A percentile compares a stretch with the other conserved stretches of the same genome.
Conservation (phyloP, 805 yeast genomes). For the Torulaspora quercuum region DNA sequence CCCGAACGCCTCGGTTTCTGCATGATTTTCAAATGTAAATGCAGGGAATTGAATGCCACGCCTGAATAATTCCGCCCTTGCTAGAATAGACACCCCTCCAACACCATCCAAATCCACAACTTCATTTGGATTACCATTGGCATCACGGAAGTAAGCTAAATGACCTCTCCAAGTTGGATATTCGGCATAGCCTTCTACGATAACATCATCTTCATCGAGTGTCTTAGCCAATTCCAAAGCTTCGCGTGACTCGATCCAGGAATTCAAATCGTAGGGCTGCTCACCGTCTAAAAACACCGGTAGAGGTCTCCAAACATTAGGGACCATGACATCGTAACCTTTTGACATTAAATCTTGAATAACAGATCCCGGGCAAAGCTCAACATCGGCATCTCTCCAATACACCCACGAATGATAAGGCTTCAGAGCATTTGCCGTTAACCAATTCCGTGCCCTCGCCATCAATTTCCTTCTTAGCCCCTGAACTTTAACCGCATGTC, state of each 20-base stretch:
- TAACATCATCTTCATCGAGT: slow-evolving; percentile 75
- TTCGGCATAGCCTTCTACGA: slow-evolving; percentile 85
- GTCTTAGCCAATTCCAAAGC: slow-evolving; percentile 64
- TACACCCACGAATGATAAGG: slow-evolving; percentile 90
- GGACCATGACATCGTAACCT: slow-evolving; percentile 69
- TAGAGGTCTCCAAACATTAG: slow-evolving; percentile 95
- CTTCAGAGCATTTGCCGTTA: slow-evolving; percentile 65
- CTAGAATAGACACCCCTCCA: slow-evolving; percentile 80
- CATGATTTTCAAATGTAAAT: slow-evolving; percentile 77
- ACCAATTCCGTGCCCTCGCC: slow-evolving; percentile 88
- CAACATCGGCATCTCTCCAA: slow-evolving; percentile 87
- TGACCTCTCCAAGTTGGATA: slow-evolving; percentile 85
- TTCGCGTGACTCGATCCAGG: slow-evolving; percentile 88
- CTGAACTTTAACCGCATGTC: slow-evolving; percentile 83
- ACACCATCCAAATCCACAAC: slow-evolving; percentile 76
- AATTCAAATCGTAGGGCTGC: slow-evolving; percentile 93
- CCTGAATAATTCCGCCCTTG: slow-evolving; percentile 69
- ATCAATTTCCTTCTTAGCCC: slow-evolving; percentile 78
- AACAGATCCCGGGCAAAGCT: slow-evolving; percentile 73
- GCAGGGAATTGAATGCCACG: slow-evolving; percentile 84
- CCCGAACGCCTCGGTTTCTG: slow-evolving; percentile 86
- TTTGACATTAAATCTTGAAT: slow-evolving; percentile 69
- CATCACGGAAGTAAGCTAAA: slow-evolving; percentile 65
- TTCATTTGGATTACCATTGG: slow-evolving; percentile 58
- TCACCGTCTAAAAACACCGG: slow-evolving; percentile 79